Base-by-base conservation (phyloP, 768 basidiomycete genomes). In the Mycena galopus region DNA sequence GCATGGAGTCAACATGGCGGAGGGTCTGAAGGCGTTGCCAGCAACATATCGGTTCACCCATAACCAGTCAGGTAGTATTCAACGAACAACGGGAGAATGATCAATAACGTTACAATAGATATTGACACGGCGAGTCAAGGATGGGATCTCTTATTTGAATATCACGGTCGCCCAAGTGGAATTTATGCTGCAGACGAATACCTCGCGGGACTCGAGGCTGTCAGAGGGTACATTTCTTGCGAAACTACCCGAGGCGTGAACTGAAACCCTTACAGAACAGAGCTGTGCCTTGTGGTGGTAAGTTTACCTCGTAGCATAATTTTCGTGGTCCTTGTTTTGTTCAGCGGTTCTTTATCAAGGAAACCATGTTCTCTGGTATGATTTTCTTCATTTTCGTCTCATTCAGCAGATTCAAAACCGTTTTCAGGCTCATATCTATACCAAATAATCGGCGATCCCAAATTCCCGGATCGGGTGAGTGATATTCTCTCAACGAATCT, bases 351-450 rank as follows among this genome's bases (percentile, higher is more conserved):
- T 23, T 27, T n/a, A 56, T 47, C 1, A 62, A 88, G 88, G 89
- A 90, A 85, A 87, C 88, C 6, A 89, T 90, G 88, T 89, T 89
- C 78, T 89, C 88, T 16, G 88, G n/a, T n/a, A n/a, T n/a, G n/a
- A n/a, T n/a, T n/a, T n/a, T n/a, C n/a, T n/a, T n/a, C n/a, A n/a
- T n/a, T n/a, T n/a, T n/a, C n/a, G n/a, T n/a, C n/a, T n/a, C n/a
- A n/a, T n/a, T n/a, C n/a, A n/a, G n/a, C n/a, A n/a, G n/a, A n/a
- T n/a, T n/a, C n/a, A n/a, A n/a, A n/a, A n/a, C n/a, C n/a, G n/a
- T n/a, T n/a, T n/a, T n/a, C n/a, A n/a, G n/a, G 88, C 19, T 88
- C 88, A 21, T 89, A 84, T 74, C 81, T 90, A 2, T 89, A 88
- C 71, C 89, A 90, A 79, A 82, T 89, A 25, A 89, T 86, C 14